Base-by-base conservation (phyloP, 2,329 filamentous ascomycete species). In the Hypoxylon sp. region DNA sequence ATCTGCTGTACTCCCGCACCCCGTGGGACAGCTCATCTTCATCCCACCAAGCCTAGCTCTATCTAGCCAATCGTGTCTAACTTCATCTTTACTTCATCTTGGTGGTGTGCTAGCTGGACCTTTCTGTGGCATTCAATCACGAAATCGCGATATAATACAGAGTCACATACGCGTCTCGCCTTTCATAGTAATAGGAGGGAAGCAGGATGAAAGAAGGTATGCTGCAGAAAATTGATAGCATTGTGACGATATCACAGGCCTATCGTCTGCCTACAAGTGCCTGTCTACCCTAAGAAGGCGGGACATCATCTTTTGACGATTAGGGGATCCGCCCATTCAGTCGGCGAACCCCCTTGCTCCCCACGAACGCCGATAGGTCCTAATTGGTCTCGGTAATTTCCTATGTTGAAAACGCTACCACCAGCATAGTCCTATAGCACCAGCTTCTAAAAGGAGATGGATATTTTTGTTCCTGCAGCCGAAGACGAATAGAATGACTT, bases 21-120 rank as follows among this genome's bases (percentile, higher is more conserved):
- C 69, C 61, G 66, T 66, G 66, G 69, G 66, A 71, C 69, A 70
- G 69, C 69, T 70, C 69, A 71, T 67, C 59, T 48, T 46, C 63
- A 71, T 63, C 59, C 68, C 62, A 69, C 68, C 68, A 33, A 63
- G 59, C 69, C 52, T 35, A 62, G 55, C 61, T 66, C 31, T 60
- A 59, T 42, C 54, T 59, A 51, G 26, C 69, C 69, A 71, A 71
- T 69, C 37, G 57, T 66, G 55, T 68, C 48, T 29, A 14, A 60
- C 62, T 47, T 58, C 62, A 66, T 69, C 69, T 58, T 65, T 63
- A 55, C 69, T 71, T 63, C 55, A 63, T 71, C 65, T 69, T 66
- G 50, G 57, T 66, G 66, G 62, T 66, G 62, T 71, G 55, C 42
- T 26, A 59, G 67, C 67, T 54, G 48, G 59, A 53, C 29, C 50